Percentiles rank a stretch among this genome's conserved stretches.
Evolutionary conservation across 192 early-diverging fungal species (phyloP).

Genomic region (Oehlia diaphana): DNA sequence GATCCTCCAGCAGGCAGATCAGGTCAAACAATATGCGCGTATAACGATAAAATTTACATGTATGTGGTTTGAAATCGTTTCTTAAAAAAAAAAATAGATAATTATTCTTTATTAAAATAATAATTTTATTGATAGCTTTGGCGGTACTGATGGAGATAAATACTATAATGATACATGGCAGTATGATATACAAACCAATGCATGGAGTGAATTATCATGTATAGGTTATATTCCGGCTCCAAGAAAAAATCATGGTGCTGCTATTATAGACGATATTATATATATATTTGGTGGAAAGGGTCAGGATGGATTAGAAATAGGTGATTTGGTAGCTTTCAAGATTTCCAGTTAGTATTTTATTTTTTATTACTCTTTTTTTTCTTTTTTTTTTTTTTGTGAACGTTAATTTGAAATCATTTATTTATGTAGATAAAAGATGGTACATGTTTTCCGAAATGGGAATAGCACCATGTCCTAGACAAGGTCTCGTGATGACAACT

Average conservation of each 20-base stretch:
- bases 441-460: not conserved
- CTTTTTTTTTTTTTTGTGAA: not conserved
- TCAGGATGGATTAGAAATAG: conserved; percentile 41
- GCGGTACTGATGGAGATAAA: conserved; percentile 48
- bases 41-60: conserved; percentile 25
- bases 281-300: conserved; percentile 58
- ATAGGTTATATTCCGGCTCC: conserved; percentile 47
- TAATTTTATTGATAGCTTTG: conserved; percentile 44
- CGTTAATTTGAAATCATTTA: not conserved
- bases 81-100: not conserved
- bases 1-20: conserved; percentile 22
- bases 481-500: conserved; percentile 20
- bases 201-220: conserved; percentile 44
- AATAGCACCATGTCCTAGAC: not conserved
- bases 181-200: conserved; percentile 41
- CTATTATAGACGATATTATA: conserved; percentile 48
- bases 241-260: conserved; percentile 38
- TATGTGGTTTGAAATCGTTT: not conserved
- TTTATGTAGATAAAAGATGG: not conserved
- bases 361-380: not conserved
- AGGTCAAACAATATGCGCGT: conserved; percentile 18
- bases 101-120: not conserved
- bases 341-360: conserved; percentile 42
- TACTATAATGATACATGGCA: conserved; percentile 59
- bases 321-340: conserved; percentile 53